These are phyloP conservation scores for Kalanchoe fedtschenkoi DNA, from an alignment of 164 flowering plant species.

Conservation along the genomic window DNA sequence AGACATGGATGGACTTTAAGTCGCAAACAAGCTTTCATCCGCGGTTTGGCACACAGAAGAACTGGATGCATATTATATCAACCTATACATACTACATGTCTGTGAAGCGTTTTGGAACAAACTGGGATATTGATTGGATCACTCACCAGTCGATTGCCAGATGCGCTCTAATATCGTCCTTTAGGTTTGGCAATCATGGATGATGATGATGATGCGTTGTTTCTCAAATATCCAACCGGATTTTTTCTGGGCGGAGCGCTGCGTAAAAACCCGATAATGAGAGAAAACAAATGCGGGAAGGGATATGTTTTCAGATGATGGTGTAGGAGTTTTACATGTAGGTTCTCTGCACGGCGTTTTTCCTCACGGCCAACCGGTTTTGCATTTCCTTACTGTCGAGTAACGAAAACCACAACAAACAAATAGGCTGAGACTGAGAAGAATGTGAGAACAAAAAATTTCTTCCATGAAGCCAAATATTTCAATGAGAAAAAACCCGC, in stretches of 20 bases:
- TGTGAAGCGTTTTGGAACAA: neutral
- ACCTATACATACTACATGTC: neutral
- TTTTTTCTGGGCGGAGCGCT: neutral
- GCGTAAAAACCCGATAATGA: neutral
- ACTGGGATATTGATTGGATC: neutral
- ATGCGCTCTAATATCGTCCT: neutral
- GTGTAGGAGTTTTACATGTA: neutral
- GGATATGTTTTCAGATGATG: neutral
- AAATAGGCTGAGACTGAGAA: neutral
- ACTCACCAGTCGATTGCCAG: neutral
- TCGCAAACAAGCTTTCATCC: neutral
- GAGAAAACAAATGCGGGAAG: neutral
- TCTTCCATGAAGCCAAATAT: neutral
- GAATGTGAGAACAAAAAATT: neutral
- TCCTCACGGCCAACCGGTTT: slow-evolving; percentile 7
- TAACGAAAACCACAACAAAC: neutral
- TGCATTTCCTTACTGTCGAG: slow-evolving; percentile 5
- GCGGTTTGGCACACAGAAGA: neutral
- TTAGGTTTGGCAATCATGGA: neutral
- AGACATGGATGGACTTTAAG: neutral
- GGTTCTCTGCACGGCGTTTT: slow-evolving; percentile 8
- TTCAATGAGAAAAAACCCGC: neutral
- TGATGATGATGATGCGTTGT: neutral
- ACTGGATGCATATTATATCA: neutral
- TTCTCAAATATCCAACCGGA: neutral